A percentile compares a stretch with the other conserved stretches of the same genome.
Conservation (phyloP, 345 rosid species). For the Barbarea vulgaris region DNA sequence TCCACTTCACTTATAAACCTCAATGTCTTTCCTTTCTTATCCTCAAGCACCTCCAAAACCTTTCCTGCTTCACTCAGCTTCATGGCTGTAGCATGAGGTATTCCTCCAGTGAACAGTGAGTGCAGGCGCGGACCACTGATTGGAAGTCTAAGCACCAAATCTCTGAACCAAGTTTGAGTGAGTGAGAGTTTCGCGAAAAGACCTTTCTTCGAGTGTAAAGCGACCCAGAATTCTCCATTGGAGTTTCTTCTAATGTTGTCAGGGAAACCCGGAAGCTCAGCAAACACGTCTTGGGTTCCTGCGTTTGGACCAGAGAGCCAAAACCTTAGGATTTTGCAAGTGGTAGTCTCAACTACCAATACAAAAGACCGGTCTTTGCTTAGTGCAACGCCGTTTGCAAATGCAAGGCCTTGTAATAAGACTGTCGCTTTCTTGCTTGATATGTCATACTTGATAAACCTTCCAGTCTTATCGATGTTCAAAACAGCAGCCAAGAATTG, state of each 20-base stretch:
- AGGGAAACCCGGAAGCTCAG: constrained; percentile 64
- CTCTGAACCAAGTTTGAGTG: constrained; percentile 49
- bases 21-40: constrained; percentile 55
- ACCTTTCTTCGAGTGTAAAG: constrained; percentile 66
- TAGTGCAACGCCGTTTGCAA: constrained; percentile 76
- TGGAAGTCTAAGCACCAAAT: constrained; percentile 48
- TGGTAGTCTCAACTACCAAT: constrained; percentile 56
- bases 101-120: constrained; percentile 54
- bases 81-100: constrained; percentile 62
- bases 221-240: constrained; percentile 77
- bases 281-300: constrained; percentile 49
- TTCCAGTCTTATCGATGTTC: constrained; percentile 60
- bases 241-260: constrained; percentile 64
- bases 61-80: constrained; percentile 61
- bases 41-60: constrained; percentile 55
- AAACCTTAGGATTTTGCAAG: constrained; percentile 47
- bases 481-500: constrained; percentile 53
- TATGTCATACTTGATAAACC: constrained; percentile 63
- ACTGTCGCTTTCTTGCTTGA: constrained; percentile 59
- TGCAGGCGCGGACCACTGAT: constrained; percentile 55
- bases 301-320: constrained; percentile 55
- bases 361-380: constrained; percentile 64
- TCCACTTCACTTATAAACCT: constrained; percentile 73
- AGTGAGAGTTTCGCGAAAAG: constrained; percentile 45
- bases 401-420: constrained; percentile 53